Evolutionary conservation across 2,329 filamentous ascomycete species (phyloP), one percentile per base, ranked within the genome.

Genomic region (Cordyceps tenuipes): DNA sequence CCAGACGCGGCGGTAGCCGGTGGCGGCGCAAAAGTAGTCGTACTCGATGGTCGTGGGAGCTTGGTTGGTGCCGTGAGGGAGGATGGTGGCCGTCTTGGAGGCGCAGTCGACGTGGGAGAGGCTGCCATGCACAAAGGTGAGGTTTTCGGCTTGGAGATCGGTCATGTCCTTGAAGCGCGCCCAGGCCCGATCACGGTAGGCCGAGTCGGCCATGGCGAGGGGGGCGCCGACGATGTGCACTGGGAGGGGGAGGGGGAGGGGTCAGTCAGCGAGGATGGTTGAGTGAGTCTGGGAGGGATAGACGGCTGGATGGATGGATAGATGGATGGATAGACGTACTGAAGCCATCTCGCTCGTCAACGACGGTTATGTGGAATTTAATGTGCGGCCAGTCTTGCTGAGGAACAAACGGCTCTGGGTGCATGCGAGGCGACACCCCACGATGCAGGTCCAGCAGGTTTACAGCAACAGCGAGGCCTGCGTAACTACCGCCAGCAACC

Each of bases 311-410:
- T 23, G 23, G 4, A 23, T 23, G 23, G 23, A 23, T 23, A 23
- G 23, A 23, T 23, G 23, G 4, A 3, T 23, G 23, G 4, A 23
- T 23, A 23, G 5, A 73, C 85, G 65, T 77, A 91, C 88, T 91
- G 70, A 85, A 91, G 17, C 89, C 89, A 76, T 92, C 89, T 17
- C 87, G 77, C 71, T 91, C 87, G 66, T 92, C 88, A 31, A 90
- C 83, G 23, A 92, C 79, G 21, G 87, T 91, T 53, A 91, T 84
- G 39, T 90, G 80, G 15, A 90, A 73, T 1, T 82, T 78, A 49
- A 87, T 76, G 21, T 75, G 77, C 48, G 76, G 75, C 26, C 76
- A 69, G 29, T 73, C 67, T 64, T 74, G 64, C 66, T 78, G 65
- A 67, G 79, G 72, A 50, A 63, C 62, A 56, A 75, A 75, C 17